Evolutionary conservation across 1,284 basidiomycete species (phyloP), one percentile per base, ranked within the genome.

Genomic region (Ceratobasidium sp.): DNA sequence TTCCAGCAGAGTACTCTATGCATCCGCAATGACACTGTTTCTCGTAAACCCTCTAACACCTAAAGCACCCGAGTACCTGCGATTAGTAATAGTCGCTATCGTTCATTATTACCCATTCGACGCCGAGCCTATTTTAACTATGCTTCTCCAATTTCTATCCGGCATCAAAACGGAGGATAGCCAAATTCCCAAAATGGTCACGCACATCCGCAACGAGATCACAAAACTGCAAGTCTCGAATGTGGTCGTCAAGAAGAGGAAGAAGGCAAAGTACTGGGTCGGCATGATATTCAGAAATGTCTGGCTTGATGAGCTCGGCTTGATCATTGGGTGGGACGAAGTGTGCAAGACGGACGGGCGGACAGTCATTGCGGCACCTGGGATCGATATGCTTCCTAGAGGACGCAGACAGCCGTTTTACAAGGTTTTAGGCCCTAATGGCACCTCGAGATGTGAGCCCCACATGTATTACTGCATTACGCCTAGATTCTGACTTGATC

Each of bases 391-490:
- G 5, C 80, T 87, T 23, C 62, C 78, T 34, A 77, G 80, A 10
- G 85, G 85, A 5, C 78, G 82, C 32, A 73, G 83, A 39, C 87
- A 88, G 73, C 86, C 87, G 1, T 88, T 88, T 75, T 88, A 88
- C 75, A 78, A 81, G 26, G 77, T 83, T 60, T 76, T 83, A 45
- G 78, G 81, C n/a, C 76, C 80, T 14, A 82, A 80, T 50, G 85
- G 84, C 6, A 78, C 80, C 1, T 76, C 80, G 70, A 77, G 82
- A 78, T 87, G 86, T 87, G 76, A 69, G 79, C n/a, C n/a, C n/a
- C n/a, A n/a, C n/a, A n/a, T n/a, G n/a, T n/a, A n/a, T n/a, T n/a
- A n/a, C n/a, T n/a, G n/a, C n/a, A n/a, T n/a, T n/a, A n/a, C n/a
- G n/a, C n/a, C n/a, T 74, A 21, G 28, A 16, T 21, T 28, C 21